Conservation (phyloP, 345 rosid genomes). For the Cardamine chenopodiifolia region DNA sequence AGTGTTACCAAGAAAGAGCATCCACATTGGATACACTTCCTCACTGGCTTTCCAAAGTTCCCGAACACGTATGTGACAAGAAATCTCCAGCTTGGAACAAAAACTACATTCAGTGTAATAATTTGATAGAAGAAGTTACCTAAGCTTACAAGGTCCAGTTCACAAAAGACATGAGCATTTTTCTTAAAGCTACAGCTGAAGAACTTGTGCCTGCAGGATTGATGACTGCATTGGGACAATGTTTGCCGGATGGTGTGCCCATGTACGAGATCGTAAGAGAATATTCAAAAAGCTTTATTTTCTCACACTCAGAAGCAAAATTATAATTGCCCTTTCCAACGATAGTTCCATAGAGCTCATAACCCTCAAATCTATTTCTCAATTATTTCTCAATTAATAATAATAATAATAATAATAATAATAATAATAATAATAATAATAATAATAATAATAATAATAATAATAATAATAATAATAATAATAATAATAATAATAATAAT, state of each 20-base stretch:
- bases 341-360: no score
- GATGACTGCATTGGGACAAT: slow-evolving; percentile 13
- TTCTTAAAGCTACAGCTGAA: slow-evolving; percentile 25
- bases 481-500: no score
- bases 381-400: no score
- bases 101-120: background rate
- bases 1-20: slow-evolving; percentile 31
- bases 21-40: slow-evolving; percentile 19
- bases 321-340: no score
- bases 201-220: slow-evolving; percentile 20
- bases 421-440: no score
- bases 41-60: slow-evolving; percentile 11
- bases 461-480: no score
- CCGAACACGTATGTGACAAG: background rate
- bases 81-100: background rate
- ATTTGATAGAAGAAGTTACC: background rate
- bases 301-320: no score
- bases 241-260: slow-evolving; percentile 7
- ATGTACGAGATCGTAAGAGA: no score
- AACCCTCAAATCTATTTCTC: no score
- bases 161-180: slow-evolving; percentile 1
- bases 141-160: slow-evolving; percentile 12
- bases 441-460: no score
- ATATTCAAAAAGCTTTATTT: no score
- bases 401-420: no score